Evolutionary conservation across 179 eudicot genomes (phyloP).

Genomic region (Patellifolia procumbens): DNA sequence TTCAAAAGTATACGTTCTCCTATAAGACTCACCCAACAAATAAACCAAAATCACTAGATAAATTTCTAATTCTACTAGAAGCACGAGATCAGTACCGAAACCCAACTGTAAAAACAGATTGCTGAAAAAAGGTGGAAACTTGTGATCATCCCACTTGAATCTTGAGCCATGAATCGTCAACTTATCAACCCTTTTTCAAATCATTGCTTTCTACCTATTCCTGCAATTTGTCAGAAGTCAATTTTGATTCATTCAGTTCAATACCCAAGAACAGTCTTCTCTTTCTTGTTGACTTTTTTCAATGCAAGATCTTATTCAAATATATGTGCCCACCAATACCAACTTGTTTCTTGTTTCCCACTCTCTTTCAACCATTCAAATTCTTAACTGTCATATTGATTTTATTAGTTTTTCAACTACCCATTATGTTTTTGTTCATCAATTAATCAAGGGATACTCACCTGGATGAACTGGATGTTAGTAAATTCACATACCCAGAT

Average conservation of each 20-base stretch:
- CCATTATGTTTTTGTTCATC: slow-evolving; percentile 5
- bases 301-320: slow-evolving; percentile 15
- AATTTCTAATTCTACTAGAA: background rate
- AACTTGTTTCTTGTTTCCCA: slow-evolving; percentile 22
- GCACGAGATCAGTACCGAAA: background rate
- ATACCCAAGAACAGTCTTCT: slow-evolving; percentile 7
- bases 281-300: slow-evolving; percentile 12
- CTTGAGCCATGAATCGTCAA: too few relatives aligned
- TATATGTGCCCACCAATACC: slow-evolving; percentile 12
- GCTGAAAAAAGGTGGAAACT: background rate
- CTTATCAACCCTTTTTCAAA: background rate
- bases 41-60: background rate
- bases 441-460: slow-evolving; percentile 10
- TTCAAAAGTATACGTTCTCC: too few relatives aligned
- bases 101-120: slow-evolving; percentile 13
- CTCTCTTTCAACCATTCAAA: slow-evolving; percentile 15
- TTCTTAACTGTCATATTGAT: background rate
- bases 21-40: too few relatives aligned
- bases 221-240: background rate
- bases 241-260: background rate
- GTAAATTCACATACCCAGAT: background rate
- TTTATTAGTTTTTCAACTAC: slow-evolving; percentile 5
- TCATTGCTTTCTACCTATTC: background rate
- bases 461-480: slow-evolving; percentile 12
- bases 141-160: background rate